phyloP scores from a whole-genome alignment of 805 yeast genomes.

The Suhomyces emberorum region DNA sequence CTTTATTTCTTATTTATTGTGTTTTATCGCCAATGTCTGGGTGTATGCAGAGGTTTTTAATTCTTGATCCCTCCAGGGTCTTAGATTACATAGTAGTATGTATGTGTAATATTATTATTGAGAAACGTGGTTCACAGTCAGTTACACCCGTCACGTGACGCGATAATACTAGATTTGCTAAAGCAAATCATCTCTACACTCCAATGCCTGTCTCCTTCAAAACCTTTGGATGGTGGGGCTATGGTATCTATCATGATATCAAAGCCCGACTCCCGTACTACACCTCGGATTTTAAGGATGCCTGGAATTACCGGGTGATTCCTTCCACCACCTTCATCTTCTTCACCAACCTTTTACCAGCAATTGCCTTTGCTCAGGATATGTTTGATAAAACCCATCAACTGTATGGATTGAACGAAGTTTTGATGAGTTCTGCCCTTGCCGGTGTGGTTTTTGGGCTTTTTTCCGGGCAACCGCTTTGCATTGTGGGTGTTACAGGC shows the following conservation, averaged over 20 bases:
- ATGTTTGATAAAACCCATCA: constrained; percentile 90
- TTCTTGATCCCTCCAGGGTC: constrained; percentile 1
- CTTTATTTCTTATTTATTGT: constrained; percentile 1
- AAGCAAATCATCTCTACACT: neutral
- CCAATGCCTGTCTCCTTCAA: constrained; percentile 9
- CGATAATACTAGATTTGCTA: neutral
- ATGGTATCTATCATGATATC: constrained; percentile 55
- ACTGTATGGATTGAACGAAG: constrained; percentile 89
- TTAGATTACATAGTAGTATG: neutral
- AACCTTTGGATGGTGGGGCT: constrained; percentile 24
- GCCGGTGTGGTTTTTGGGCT: constrained; percentile 89
- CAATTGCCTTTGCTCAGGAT: constrained; percentile 94
- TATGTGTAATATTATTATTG: constrained; percentile 3
- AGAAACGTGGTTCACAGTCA: neutral
- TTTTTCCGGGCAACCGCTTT: constrained; percentile 84
- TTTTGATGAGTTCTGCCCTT: constrained; percentile 75
- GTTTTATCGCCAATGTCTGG: neutral
- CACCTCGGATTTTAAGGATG: constrained; percentile 76
- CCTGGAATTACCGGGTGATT: constrained; percentile 77
- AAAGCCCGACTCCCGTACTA: constrained; percentile 61
- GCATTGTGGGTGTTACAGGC: constrained; percentile 96
- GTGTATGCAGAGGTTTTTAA: neutral
- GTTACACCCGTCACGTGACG: neutral
- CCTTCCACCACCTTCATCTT: constrained; percentile 82
- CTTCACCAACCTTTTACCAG: constrained; percentile 89